phyloP scores from a whole-genome alignment of 2,329 filamentous ascomycete species.

The Escovopsis sp. region DNA sequence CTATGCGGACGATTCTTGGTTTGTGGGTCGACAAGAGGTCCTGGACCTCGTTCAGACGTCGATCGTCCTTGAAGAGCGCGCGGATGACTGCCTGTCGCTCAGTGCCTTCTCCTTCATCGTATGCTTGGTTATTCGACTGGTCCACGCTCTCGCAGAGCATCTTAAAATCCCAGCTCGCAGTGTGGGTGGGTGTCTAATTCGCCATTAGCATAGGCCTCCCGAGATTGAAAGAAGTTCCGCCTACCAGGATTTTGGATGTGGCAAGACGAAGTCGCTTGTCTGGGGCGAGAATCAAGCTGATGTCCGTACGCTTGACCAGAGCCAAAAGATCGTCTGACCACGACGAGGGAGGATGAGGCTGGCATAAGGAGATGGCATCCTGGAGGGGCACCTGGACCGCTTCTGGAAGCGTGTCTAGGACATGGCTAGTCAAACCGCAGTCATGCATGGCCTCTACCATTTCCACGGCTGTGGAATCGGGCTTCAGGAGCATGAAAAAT shows the following conservation, averaged over 20 bases:
- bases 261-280: slow-evolving; percentile 15
- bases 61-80: slow-evolving; percentile 81
- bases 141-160: slow-evolving; percentile 59
- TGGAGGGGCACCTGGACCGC: slow-evolving; percentile 66
- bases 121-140: slow-evolving; percentile 41
- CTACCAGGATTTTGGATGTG: slow-evolving; percentile 28
- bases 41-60: slow-evolving; percentile 74
- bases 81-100: slow-evolving; percentile 73
- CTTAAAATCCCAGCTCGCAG: slow-evolving; percentile 59
- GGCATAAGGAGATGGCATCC: slow-evolving; percentile 73
- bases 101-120: slow-evolving; percentile 68
- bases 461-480: slow-evolving; percentile 38
- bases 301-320: slow-evolving; percentile 68
- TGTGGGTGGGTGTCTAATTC: slow-evolving; percentile 43
- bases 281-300: slow-evolving; percentile 49
- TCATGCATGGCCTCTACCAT: slow-evolving; percentile 62
- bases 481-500: slow-evolving; percentile 46
- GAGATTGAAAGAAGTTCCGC: slow-evolving; percentile 5
- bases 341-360: slow-evolving; percentile 61
- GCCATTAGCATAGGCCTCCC: slow-evolving; percentile 11
- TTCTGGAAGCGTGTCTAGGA: slow-evolving; percentile 76
- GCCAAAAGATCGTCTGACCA: slow-evolving; percentile 62
- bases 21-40: slow-evolving; percentile 75
- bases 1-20: slow-evolving; percentile 63
- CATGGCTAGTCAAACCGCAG: slow-evolving; percentile 48